A percentile compares a stretch with the other conserved stretches of the same genome.
These are phyloP conservation scores for Trichophyton rubrum DNA, from an alignment of 2,329 filamentous ascomycete genomes.

Conservation along the genomic window DNA sequence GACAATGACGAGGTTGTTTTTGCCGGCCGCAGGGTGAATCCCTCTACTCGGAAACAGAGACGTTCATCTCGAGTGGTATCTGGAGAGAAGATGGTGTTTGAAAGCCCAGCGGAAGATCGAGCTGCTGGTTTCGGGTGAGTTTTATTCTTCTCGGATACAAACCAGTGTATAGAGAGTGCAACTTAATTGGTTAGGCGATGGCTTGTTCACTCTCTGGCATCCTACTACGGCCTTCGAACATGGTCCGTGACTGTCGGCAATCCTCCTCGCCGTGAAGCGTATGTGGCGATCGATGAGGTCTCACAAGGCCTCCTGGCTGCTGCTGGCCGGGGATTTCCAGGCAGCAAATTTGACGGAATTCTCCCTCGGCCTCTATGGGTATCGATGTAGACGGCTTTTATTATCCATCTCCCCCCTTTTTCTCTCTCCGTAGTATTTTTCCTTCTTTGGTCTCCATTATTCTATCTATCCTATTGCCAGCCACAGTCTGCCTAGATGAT, in stretches of 20 bases:
- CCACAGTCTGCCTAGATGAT: neutral
- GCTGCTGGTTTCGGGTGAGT: slow-evolving; percentile 70
- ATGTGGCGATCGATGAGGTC: slow-evolving; percentile 51
- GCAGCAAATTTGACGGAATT: slow-evolving; percentile 24
- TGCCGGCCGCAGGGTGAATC: slow-evolving; percentile 52
- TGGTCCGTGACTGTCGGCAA: slow-evolving; percentile 63
- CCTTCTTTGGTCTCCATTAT: neutral
- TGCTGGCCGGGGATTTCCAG: neutral
- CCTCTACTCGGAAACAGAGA: slow-evolving; percentile 31
- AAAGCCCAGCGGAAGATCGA: slow-evolving; percentile 62
- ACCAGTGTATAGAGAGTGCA: neutral
- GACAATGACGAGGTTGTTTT: slow-evolving; percentile 87
- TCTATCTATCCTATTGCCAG: neutral
- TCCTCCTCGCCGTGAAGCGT: slow-evolving; percentile 65
- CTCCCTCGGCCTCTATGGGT: slow-evolving; percentile 29
- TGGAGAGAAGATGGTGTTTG: slow-evolving; percentile 60
- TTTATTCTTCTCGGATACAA: neutral
- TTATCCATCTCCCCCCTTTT: neutral
- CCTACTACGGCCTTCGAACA: slow-evolving; percentile 81
- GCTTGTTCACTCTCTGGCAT: slow-evolving; percentile 82
- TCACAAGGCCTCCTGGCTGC: slow-evolving; percentile 23
- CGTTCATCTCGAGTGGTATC: slow-evolving; percentile 19
- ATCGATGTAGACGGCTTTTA: slow-evolving; percentile 20
- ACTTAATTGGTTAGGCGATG: slow-evolving; percentile 51
- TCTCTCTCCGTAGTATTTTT: neutral